Evolutionary conservation across 78 protist species (phyloP).

Genomic region (Monocercomonoides exilis): DNA sequence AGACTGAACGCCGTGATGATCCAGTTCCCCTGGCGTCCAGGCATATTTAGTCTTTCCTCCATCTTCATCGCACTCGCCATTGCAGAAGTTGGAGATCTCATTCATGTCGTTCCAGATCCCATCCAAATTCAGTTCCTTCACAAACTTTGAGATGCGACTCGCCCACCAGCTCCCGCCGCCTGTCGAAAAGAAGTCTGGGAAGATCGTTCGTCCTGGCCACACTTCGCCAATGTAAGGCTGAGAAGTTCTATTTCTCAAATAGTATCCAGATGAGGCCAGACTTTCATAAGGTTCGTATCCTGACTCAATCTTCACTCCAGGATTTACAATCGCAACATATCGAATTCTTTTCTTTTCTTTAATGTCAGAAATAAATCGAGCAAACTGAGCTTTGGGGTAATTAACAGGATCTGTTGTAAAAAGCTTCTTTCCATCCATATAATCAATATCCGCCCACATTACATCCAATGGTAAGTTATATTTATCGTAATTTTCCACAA

Average conservation of each 20-base stretch:
- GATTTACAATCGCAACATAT: background rate
- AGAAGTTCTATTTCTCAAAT: background rate
- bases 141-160: background rate
- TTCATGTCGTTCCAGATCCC: slow-evolving; percentile 2
- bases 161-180: background rate
- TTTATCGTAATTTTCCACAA: background rate
- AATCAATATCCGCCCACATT: slow-evolving; percentile 7
- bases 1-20: background rate
- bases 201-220: background rate
- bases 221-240: background rate
- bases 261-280: background rate
- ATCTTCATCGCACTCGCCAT: background rate
- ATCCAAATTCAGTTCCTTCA: no score
- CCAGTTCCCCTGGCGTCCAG: background rate
- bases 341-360: background rate
- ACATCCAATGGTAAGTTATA: background rate
- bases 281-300: background rate
- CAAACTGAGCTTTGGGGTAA: background rate
- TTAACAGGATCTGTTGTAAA: background rate
- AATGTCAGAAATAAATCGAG: background rate
- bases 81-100: slow-evolving; percentile 5
- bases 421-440: slow-evolving; percentile 4
- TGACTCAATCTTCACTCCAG: slow-evolving; percentile 9
- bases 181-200: slow-evolving; percentile 1
- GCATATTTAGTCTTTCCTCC: background rate